phyloP scores from a whole-genome alignment of 768 basidiomycete genomes.

The Agrocybe pediades region DNA sequence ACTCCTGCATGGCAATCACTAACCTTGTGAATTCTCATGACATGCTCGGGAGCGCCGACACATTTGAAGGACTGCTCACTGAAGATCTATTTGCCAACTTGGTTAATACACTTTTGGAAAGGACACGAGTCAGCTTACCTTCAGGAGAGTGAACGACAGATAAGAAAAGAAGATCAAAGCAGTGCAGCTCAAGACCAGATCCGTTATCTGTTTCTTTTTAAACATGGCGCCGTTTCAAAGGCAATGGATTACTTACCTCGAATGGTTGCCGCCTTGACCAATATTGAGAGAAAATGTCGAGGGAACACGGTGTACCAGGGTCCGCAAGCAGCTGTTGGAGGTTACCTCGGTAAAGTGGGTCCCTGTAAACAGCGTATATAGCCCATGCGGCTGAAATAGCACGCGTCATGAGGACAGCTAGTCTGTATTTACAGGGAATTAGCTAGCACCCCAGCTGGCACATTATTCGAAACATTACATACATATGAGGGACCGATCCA shows the following conservation, averaged over 20 bases:
- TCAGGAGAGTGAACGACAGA: slow-evolving; percentile 48
- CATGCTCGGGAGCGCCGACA: slow-evolving; percentile 51
- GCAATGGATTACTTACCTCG: slow-evolving; percentile 34
- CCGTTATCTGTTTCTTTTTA: slow-evolving; percentile 40
- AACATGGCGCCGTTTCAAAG: background rate
- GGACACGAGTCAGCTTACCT: slow-evolving; percentile 24
- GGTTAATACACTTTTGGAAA: background rate
- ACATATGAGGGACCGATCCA: slow-evolving; percentile 60
- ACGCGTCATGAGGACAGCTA: slow-evolving; percentile 52
- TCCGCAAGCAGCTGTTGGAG: slow-evolving; percentile 39
- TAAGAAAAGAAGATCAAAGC: slow-evolving; percentile 42
- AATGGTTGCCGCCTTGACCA: slow-evolving; percentile 40
- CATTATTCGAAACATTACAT: slow-evolving; percentile 14
- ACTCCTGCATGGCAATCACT: slow-evolving; percentile 2
- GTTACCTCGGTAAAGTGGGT: slow-evolving; percentile 29
- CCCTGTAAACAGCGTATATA: slow-evolving; percentile 51
- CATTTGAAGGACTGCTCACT: slow-evolving; percentile 48
- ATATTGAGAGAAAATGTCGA: slow-evolving; percentile 48
- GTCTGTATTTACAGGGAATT: slow-evolving; percentile 27
- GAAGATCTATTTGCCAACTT: slow-evolving; percentile 35
- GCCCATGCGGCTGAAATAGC: slow-evolving; percentile 51
- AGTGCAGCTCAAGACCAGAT: slow-evolving; percentile 45
- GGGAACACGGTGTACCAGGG: slow-evolving; percentile 46
- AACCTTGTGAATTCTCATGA: slow-evolving; percentile 54
- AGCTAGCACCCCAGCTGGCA: background rate